phyloP scores from a whole-genome alignment of 768 basidiomycete species.

The Pleurotus giganteus region DNA sequence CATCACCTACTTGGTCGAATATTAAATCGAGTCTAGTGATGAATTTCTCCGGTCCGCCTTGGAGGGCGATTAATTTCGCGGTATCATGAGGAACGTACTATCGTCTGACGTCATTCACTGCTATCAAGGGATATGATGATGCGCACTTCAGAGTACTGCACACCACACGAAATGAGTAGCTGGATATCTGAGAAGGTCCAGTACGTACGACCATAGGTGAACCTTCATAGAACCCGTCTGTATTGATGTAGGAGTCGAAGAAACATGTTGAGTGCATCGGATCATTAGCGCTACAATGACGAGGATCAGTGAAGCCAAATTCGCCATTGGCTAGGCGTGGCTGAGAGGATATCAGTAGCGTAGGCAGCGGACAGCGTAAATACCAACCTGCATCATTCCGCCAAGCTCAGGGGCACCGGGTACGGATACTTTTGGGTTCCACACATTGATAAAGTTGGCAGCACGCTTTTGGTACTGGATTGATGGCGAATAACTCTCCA shows the following conservation, averaged over 20 bases:
- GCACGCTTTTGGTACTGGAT: slow-evolving; percentile 51
- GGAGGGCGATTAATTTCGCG: slow-evolving; percentile 58
- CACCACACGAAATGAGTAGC: neutral
- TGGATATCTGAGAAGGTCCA: neutral
- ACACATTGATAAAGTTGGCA: slow-evolving; percentile 55
- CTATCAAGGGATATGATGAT: neutral
- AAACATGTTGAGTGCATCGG: slow-evolving; percentile 57
- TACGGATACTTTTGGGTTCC: slow-evolving; percentile 55
- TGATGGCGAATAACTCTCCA: neutral
- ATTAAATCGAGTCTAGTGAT: slow-evolving; percentile 55
- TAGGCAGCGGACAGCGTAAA: neutral
- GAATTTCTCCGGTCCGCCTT: slow-evolving; percentile 56
- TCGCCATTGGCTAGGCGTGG: slow-evolving; percentile 53
- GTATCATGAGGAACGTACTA: slow-evolving; percentile 68
- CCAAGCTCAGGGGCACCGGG: slow-evolving; percentile 42
- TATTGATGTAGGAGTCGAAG: slow-evolving; percentile 45
- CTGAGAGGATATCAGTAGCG: slow-evolving; percentile 23
- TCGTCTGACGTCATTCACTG: neutral
- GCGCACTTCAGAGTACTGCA: slow-evolving; percentile 56
- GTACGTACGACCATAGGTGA: slow-evolving; percentile 52
- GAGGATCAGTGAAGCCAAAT: slow-evolving; percentile 63
- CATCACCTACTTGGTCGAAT: slow-evolving; percentile 43
- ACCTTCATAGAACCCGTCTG: slow-evolving; percentile 66
- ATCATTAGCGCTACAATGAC: slow-evolving; percentile 65
- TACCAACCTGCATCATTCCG: slow-evolving; percentile 62